Conservation (phyloP, 164 flowering plant species). For the Chimonanthus salicifolius region DNA sequence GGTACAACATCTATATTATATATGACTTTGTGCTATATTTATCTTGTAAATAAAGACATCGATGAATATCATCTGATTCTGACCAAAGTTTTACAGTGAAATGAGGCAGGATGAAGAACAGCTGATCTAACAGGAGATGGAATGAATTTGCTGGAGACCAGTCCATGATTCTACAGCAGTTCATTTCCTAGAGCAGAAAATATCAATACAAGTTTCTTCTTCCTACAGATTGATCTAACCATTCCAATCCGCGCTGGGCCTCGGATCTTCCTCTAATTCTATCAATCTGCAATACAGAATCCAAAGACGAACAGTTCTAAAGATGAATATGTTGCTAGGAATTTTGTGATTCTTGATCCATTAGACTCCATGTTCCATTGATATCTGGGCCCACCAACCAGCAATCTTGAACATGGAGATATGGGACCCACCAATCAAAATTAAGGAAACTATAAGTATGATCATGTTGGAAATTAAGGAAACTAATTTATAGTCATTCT, state of each 20-base stretch:
- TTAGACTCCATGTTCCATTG: too few relatives aligned
- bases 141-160: background rate
- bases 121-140: background rate
- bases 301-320: too few relatives aligned
- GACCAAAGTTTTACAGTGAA: background rate
- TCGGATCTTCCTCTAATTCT: background rate
- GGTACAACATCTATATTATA: too few relatives aligned
- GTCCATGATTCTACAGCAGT: background rate
- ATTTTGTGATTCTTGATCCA: too few relatives aligned
- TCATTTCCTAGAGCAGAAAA: background rate
- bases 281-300: background rate
- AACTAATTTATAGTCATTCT: background rate
- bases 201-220: background rate
- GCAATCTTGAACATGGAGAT: background rate
- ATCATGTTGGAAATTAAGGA: background rate
- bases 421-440: background rate
- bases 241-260: background rate
- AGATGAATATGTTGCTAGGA: too few relatives aligned
- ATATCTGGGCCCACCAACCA: background rate
- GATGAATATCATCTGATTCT: background rate
- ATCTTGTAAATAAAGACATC: too few relatives aligned
- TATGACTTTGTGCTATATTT: too few relatives aligned
- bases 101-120: background rate
- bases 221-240: constrained; percentile 3
- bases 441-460: background rate